Evolutionary conservation across 306 rosid genomes (phyloP), one percentile per base, ranked within the genome.

Genomic region (Carpinus viminea): DNA sequence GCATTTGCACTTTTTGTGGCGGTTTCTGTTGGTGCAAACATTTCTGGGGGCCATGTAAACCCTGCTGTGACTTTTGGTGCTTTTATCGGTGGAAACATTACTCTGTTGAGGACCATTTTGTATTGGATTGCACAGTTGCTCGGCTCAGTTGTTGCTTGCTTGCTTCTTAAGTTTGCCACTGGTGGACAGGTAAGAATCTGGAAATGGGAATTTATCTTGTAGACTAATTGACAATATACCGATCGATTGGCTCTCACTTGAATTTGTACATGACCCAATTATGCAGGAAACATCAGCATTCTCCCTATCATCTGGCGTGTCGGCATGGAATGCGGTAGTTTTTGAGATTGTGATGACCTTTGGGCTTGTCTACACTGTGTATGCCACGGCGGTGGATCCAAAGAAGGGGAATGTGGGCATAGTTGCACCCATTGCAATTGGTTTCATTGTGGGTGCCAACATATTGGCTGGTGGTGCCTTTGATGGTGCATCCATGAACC

Each of bases 51-150:
- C 7, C 98, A 93, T 79, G 93, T 93, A 45, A 93, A 93, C 71
- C 97, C 96, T 46, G 96, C 96, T 4, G 97, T 93, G 65, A 93
- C 96, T 9, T 90, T 91, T 73, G 97, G 97, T 20, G 97, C 93
- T 2, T 87, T 90, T 69, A 36, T 93, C 7, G 97, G 98, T 46
- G 98, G 97, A 52, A 90, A 91, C 87, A 90, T 93, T 12, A 85
- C 93, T 20, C 60, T 90, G 0, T 72, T 93, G 61, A 87, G 93
- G 57, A 80, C 84, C 20, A 78, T 88, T 72, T 62, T 91, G 86
- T 93, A 93, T 56, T 90, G 93, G 96, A 84, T 93, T 76, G 93
- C 88, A 1, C 98, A 93, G 76, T 72, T 93, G 81, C 85, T 93
- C 24, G 98, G 98, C 48, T 90, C 98, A 0, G 89, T 89, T 51